These are phyloP conservation scores for Musa itinerans DNA, from an alignment of 176 grass and related monocot species.

Conservation along the genomic window DNA sequence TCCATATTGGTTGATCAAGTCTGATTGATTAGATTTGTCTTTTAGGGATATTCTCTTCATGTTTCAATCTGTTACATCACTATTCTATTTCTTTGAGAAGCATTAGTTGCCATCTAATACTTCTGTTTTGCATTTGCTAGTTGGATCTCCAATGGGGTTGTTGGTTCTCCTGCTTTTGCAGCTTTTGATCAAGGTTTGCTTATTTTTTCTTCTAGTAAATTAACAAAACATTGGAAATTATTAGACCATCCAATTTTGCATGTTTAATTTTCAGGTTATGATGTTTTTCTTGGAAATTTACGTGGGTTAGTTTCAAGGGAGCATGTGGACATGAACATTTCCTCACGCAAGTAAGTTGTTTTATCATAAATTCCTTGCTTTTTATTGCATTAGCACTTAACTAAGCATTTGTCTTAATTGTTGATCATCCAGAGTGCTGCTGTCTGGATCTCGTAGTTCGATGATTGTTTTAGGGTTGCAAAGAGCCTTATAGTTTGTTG, in stretches of 20 bases:
- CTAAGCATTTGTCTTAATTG: too few species aligned
- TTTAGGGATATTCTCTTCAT: not conserved
- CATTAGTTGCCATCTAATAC: not conserved
- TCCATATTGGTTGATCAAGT: not conserved
- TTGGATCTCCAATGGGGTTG: conserved; percentile 96
- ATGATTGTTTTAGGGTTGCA: not conserved
- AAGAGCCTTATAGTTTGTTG: not conserved
- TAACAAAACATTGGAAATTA: conserved; percentile 11
- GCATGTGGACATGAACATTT: conserved; percentile 69
- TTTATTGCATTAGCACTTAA: not conserved
- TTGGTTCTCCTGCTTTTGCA: conserved; percentile 96
- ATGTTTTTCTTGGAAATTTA: conserved; percentile 97
- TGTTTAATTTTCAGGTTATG: conserved; percentile 53
- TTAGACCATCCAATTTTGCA: not conserved
- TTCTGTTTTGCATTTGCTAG: conserved; percentile 24
- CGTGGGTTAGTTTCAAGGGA: conserved; percentile 91
- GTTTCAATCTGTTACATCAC: not conserved
- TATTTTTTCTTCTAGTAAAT: not conserved
- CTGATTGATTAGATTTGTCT: not conserved
- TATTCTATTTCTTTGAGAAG: not conserved
- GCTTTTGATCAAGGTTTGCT: conserved; percentile 90
- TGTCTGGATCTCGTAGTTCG: not conserved
- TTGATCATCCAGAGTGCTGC: too few species aligned
- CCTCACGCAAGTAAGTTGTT: conserved; percentile 79
- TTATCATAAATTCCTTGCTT: not conserved